phyloP scores from a whole-genome alignment of 805 yeast species.

The Zygotorulaspora sp. region DNA sequence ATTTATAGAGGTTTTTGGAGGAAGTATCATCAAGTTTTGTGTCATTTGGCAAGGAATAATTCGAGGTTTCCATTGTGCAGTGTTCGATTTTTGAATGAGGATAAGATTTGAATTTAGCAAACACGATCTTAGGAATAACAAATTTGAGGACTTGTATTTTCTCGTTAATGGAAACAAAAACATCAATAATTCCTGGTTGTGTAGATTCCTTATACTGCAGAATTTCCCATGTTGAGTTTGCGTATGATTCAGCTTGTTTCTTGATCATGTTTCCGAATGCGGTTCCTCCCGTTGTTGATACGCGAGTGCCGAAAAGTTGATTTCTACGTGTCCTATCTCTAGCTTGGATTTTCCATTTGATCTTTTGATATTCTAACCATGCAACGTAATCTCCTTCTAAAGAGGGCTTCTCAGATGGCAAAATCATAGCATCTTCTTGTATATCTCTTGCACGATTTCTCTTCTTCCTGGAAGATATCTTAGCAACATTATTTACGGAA shows the following conservation, averaged over 20 bases:
- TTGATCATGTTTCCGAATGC: conserved; percentile 66
- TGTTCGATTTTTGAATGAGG: conserved; percentile 42
- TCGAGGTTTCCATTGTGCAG: conserved; percentile 54
- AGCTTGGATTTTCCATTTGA: conserved; percentile 82
- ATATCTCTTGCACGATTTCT: conserved; percentile 36
- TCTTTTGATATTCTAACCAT: conserved; percentile 70
- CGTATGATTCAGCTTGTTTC: conserved; percentile 72
- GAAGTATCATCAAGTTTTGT: conserved; percentile 39
- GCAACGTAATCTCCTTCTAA: conserved; percentile 62
- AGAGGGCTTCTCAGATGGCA: conserved; percentile 50
- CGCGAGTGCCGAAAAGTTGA: conserved; percentile 69
- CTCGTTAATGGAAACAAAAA: conserved; percentile 60
- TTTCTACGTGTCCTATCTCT: conserved; percentile 66
- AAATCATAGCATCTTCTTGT: conserved; percentile 44
- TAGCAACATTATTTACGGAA: conserved; percentile 33
- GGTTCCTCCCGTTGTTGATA: conserved; percentile 50
- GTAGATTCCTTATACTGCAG: conserved; percentile 60
- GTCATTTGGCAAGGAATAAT: conserved; percentile 68
- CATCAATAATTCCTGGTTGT: conserved; percentile 72
- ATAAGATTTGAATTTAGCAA: conserved; percentile 53
- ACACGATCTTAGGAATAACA: conserved; percentile 70
- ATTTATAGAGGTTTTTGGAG: conserved; percentile 46
- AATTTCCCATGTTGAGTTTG: conserved; percentile 81
- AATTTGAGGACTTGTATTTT: conserved; percentile 70
- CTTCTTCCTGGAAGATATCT: conserved; percentile 34